phyloP scores from a whole-genome alignment of 108 stramenopile genomes.

The Schizochytrium sp. region DNA sequence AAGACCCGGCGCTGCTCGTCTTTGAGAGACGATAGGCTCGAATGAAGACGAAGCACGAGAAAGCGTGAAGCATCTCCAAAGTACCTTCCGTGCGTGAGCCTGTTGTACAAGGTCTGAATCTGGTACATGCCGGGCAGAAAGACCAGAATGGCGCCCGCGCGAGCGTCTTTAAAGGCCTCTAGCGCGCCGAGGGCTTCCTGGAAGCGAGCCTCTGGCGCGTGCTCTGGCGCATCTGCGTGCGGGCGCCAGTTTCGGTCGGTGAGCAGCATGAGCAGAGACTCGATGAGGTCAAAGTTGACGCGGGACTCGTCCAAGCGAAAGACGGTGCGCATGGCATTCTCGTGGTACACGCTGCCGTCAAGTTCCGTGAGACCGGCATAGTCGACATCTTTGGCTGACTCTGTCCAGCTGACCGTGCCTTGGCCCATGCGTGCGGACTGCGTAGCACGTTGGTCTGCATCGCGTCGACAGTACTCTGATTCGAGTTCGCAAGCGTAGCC shows the following conservation, averaged over 20 bases:
- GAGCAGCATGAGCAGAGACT: constrained; percentile 59
- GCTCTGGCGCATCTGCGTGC: too few species aligned
- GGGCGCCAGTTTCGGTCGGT: not conserved
- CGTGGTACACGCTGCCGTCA: not conserved
- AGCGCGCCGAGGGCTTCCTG: not conserved
- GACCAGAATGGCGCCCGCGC: constrained; percentile 67
- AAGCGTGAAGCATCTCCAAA: constrained; percentile 27
- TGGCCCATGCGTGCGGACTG: not conserved
- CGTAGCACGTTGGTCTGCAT: not conserved
- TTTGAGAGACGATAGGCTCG: constrained; percentile 47
- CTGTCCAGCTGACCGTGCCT: not conserved
- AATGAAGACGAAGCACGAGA: constrained; percentile 62
- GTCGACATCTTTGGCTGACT: not conserved
- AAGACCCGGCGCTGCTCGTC: constrained; percentile 74
- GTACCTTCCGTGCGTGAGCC: not conserved
- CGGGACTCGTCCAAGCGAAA: not conserved
- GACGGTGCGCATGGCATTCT: not conserved
- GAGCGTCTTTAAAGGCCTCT: not conserved
- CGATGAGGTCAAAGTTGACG: constrained; percentile 51
- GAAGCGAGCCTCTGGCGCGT: not conserved
- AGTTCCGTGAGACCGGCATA: not conserved
- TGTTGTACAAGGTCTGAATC: constrained; percentile 41
- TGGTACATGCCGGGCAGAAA: constrained; percentile 86
- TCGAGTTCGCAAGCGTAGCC: constrained; percentile 66
- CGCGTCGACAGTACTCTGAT: constrained; percentile 41